phyloP scores from a whole-genome alignment of 805 yeast genomes.

The Pichia phayaonensis region DNA sequence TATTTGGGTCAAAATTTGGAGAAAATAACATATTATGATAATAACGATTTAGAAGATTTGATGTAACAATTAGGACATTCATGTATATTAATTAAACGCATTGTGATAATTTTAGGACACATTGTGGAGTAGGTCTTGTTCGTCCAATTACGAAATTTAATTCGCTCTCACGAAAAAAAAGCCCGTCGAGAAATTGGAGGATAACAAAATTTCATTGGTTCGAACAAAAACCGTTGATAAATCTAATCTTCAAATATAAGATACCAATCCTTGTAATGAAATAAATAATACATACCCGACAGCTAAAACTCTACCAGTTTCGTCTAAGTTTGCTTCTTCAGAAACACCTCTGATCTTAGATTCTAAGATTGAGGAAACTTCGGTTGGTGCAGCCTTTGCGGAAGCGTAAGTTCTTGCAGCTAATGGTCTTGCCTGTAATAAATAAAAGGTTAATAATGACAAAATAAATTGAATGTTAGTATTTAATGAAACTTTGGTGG shows the following conservation, averaged over 20 bases:
- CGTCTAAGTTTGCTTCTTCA: slow-evolving; percentile 94
- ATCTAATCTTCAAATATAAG: not conserved
- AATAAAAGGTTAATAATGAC: not conserved
- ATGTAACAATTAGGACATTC: not conserved
- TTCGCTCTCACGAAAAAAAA: not conserved
- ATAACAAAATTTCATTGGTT: not conserved
- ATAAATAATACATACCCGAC: slow-evolving; percentile 64
- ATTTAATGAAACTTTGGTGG: not conserved
- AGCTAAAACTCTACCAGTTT: slow-evolving; percentile 98
- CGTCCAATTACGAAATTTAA: not conserved
- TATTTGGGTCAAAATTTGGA: not conserved
- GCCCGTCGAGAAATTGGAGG: not conserved
- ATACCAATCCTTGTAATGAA: not conserved
- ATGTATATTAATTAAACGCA: not conserved
- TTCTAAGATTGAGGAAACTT: slow-evolving; percentile 97
- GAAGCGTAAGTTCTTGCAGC: slow-evolving; percentile 79
- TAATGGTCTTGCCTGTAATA: slow-evolving; percentile 61
- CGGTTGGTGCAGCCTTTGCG: slow-evolving; percentile 98
- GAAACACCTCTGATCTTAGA: slow-evolving; percentile 99
- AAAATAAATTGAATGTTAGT: slow-evolving; percentile 10
- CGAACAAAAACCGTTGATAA: slow-evolving; percentile 1
- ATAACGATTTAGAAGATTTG: not conserved
- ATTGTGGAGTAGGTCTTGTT: not conserved
- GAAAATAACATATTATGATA: not conserved
- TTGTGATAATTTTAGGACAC: too few species aligned